Base-by-base conservation (phyloP, 1,284 basidiomycete genomes). In the Irpex rosettiformis region DNA sequence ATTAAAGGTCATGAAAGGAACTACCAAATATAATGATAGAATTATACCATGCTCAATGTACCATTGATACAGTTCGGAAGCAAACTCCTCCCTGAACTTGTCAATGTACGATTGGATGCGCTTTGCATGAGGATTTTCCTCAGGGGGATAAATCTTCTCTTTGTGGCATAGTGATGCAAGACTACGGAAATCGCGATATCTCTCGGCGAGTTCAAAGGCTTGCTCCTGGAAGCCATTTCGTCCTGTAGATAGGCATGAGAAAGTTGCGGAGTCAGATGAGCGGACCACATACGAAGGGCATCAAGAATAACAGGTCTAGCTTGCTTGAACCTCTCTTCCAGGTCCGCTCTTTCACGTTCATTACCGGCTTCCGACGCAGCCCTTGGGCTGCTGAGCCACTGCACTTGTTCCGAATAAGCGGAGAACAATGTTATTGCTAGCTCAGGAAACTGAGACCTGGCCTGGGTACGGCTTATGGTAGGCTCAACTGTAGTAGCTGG, bases 21-120 rank as follows among this genome's bases (percentile, higher is more conserved):
- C 3, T 16, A 3, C 8, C 30, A 33, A 16, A 33, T 7, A 33
- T 18, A 13, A 24, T 21, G 27, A 43, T 5, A 6, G 21, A 27
- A 11, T 10, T 18, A 18, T 43, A 55, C 54, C 89, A 64, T 91
- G 87, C 61, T 90, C 86, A 52, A 91, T 86, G 68, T 89, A 93
- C 88, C 89, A 98, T 63, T 85, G 81, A 70, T 94, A 98, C 30
- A 98, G 79, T 68, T 94, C 89, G 24, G 84, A 88, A 0, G 95
- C 91, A 67, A 98, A 99, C 24, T 85, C 84, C 48, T 93, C 84
- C 55, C 88, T 85, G 73, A 92, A 98, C 62, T 78, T 82, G 54
- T 91, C 83, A 56, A 98, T 84, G 72, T 96, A 98, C 3, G 72
- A 71, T 65, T 89, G 77, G 24, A 91, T 87, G 22, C 84, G 75